Base-by-base conservation (phyloP, 2,329 filamentous ascomycete species). In the Pseudogymnoascus pannorum region DNA sequence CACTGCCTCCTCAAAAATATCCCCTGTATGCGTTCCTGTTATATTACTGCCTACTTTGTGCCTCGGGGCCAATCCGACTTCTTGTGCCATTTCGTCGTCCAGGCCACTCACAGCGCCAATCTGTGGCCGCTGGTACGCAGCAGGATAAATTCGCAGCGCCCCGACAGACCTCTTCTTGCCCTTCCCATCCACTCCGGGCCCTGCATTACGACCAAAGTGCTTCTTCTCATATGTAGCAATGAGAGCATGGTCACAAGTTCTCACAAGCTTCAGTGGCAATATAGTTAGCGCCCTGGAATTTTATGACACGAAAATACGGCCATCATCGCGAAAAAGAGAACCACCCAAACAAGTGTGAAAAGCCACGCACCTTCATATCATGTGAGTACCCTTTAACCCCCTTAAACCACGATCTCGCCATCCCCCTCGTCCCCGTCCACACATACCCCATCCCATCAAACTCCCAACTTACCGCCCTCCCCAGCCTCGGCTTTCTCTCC, bases 381-480 rank as follows among this genome's bases (percentile, higher is more conserved):
- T 54, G 48, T 9, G n/a, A 31, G 1, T 18, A 54, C 48, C 48
- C 48, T 11, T 12, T 54, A 65, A 65, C 24, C 66, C 40, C 65
- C 63, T 58, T 68, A 66, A 24, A 65, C 63, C 33, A 66, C 67
- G 44, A 66, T 65, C 44, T 68, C 65, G 5, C 65, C 66, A 42
- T 68, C 66, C 20, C 68, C 67, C 8, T 68, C 67, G 58, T 67
- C 67, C 18, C 66, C 8, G n/a, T 12, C 48, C 48, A 54, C 26
- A 12, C 24, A 12, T 8, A 54, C 48, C 5, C 48, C 26, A 16
- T 24, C n/a, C 44, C 44, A 29, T 51, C 44, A 29, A 29, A 29
- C 44, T 31, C 44, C 24, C 44, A 51, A 24, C n/a, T 11, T n/a
- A 51, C 5, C 44, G 2, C 6, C 44, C 44, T 51, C 44, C 44